A percentile compares a stretch with the other conserved stretches of the same genome.
phyloP scores from a whole-genome alignment of 2,329 filamentous ascomycete genomes.

The Epichloe uncinata region DNA sequence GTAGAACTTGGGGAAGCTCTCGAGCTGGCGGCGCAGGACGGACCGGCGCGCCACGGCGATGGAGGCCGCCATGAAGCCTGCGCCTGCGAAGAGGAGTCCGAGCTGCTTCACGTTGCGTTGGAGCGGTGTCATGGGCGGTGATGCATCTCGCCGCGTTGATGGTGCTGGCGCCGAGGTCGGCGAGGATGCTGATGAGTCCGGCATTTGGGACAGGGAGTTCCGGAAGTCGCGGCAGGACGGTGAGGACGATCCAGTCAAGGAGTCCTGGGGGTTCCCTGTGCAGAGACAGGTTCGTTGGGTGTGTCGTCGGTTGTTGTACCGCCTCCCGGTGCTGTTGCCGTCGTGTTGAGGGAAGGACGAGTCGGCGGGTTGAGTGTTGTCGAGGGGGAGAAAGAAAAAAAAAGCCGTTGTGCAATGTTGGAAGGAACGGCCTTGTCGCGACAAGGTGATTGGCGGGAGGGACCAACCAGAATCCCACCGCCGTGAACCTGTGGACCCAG shows the following conservation, averaged over 20 bases:
- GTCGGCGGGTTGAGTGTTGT: too few species aligned
- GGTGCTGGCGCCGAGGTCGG: conserved; percentile 8
- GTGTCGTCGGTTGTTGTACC: neutral
- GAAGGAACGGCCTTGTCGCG: too few species aligned
- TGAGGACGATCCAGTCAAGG: neutral
- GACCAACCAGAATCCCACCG: too few species aligned
- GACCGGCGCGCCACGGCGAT: conserved; percentile 59
- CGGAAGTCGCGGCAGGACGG: neutral
- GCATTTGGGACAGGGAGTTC: conserved; percentile 1
- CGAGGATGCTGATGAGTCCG: conserved; percentile 1
- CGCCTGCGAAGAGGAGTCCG: conserved; percentile 59
- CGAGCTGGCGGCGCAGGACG: conserved; percentile 47
- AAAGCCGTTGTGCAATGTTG: too few species aligned
- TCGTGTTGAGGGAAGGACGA: neutral
- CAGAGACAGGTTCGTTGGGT: neutral
- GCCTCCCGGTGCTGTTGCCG: neutral
- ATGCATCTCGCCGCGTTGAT: conserved; percentile 7
- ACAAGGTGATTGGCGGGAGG: too few species aligned
- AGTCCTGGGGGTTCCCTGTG: neutral
- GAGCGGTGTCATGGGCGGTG: conserved; percentile 28
- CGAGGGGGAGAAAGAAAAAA: too few species aligned
- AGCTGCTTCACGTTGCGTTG: conserved; percentile 42
- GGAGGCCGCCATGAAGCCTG: conserved; percentile 62
- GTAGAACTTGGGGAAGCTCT: conserved; percentile 59
- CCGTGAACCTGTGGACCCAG: too few species aligned